Base-by-base conservation (phyloP, 345 rosid species). In the Erysimum cheiranthoides region DNA sequence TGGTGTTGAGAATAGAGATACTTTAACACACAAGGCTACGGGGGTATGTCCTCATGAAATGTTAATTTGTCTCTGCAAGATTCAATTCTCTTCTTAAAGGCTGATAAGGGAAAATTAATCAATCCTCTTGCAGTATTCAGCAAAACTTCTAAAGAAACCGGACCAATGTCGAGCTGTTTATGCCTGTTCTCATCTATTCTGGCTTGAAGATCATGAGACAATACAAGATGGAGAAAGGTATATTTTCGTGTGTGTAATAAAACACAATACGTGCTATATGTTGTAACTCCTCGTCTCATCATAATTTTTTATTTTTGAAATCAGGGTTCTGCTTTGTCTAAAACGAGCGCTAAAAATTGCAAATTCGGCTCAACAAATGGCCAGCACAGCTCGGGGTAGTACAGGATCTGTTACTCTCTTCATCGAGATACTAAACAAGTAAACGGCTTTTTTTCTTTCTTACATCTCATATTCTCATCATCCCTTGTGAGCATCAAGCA, bases 151-250 rank as follows among this genome's bases (percentile, higher is more conserved):
- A 73, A 95, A 91, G 96, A 95, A 93, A 90, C 92, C 96, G 70
- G 99, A 95, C 81, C 99, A 93, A 71, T 92, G 99, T 72, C 88
- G 96, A 88, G 99, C 99, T 73, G 96, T 93, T 68, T 95, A 89
- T 70, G 93, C 88, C 10, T 95, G 98, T 72, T 87, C 98, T 31
- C 99, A 93, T 85, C 90, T 95, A 51, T 95, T 95, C 82, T 95
- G 99, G 99, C 88, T 89, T 57, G 90, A 95, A 52, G 94, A 93
- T 79, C 97, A 90, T 59, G 99, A 89, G 78, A 83, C 80, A 53
- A 72, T 87, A 78, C 92, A 89, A 84, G 97, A 93, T 83, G 99
- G 97, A 77, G 97, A 95, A 82, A 89, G 97, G 99, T 95, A 74
- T 58, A 21, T 12, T 56, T 36, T 14, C 8, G 8, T 5, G 3